Conservation (phyloP, 208 protist species). For the Acanthamoeba divionensis region DNA sequence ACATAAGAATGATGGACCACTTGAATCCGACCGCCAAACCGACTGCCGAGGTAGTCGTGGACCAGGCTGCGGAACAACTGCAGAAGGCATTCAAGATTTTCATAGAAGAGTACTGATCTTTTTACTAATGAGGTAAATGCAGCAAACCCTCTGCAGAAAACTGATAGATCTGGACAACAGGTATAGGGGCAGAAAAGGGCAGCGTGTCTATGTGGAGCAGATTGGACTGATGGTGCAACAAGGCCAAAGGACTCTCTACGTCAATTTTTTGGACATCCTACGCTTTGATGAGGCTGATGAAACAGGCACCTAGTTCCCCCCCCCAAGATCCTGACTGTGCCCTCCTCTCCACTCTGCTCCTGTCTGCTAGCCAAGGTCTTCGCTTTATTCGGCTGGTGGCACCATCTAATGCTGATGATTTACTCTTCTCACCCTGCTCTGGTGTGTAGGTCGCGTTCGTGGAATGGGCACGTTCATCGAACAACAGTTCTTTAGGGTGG, state of each 20-base stretch:
- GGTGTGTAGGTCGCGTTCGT: background rate
- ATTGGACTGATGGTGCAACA: conserved; percentile 3
- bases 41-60: no score
- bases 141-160: background rate
- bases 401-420: background rate
- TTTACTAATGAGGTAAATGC: background rate
- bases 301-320: background rate
- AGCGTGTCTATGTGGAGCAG: conserved; percentile 6
- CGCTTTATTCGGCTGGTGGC: background rate
- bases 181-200: background rate
- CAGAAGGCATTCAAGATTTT: conserved; percentile 8
- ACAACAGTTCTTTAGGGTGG: conserved; percentile 35
- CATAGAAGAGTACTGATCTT: background rate
- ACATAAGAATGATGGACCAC: no score
- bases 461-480: background rate
- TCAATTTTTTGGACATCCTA: conserved; percentile 25
- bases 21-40: no score
- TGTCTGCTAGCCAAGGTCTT: background rate
- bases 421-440: background rate
- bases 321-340: background rate
- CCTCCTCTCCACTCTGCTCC: background rate
- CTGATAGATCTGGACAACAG: background rate
- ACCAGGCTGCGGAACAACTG: conserved; percentile 10
- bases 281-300: conserved; percentile 3
- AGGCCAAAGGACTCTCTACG: conserved; percentile 15